These are phyloP conservation scores for Tulasnella sp. DNA, from an alignment of 768 basidiomycete species.

Conservation along the genomic window DNA sequence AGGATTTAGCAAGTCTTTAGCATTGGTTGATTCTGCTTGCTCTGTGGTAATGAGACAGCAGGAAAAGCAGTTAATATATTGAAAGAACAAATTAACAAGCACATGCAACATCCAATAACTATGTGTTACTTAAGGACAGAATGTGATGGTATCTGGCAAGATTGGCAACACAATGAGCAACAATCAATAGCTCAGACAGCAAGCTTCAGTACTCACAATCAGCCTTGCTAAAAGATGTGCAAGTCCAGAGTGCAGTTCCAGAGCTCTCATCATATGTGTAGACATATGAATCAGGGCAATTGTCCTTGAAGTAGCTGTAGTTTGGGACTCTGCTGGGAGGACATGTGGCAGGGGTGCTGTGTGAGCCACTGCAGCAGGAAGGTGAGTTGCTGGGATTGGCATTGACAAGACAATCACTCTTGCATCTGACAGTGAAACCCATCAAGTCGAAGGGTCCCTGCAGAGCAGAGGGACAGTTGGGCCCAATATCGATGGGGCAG, in stretches of 20 bases:
- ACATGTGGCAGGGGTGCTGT: constrained; percentile 21
- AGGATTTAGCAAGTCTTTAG: too few relatives aligned
- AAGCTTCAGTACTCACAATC: constrained; percentile 16
- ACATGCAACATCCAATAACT: too few relatives aligned
- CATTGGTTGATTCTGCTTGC: too few relatives aligned
- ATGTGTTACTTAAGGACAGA: too few relatives aligned
- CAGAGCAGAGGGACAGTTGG: background rate
- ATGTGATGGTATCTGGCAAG: constrained; percentile 19
- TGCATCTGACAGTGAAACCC: constrained; percentile 22
- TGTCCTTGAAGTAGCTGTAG: constrained; percentile 19
- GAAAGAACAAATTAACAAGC: too few relatives aligned
- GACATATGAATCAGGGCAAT: constrained; percentile 16
- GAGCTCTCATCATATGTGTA: constrained; percentile 20
- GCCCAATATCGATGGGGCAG: constrained; percentile 2
- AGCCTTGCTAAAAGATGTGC: background rate
- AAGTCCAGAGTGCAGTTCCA: constrained; percentile 15
- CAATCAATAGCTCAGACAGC: background rate
- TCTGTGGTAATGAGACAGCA: too few relatives aligned
- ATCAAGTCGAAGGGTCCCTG: constrained; percentile 12
- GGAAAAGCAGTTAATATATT: too few relatives aligned
- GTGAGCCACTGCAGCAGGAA: constrained; percentile 21
- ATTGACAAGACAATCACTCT: constrained; percentile 20
- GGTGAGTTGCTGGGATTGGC: constrained; percentile 17
- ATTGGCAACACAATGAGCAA: too few relatives aligned
- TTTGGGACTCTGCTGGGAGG: constrained; percentile 15